Conservation (phyloP, 2,329 filamentous ascomycete species). For the Penicillium sp. region DNA sequence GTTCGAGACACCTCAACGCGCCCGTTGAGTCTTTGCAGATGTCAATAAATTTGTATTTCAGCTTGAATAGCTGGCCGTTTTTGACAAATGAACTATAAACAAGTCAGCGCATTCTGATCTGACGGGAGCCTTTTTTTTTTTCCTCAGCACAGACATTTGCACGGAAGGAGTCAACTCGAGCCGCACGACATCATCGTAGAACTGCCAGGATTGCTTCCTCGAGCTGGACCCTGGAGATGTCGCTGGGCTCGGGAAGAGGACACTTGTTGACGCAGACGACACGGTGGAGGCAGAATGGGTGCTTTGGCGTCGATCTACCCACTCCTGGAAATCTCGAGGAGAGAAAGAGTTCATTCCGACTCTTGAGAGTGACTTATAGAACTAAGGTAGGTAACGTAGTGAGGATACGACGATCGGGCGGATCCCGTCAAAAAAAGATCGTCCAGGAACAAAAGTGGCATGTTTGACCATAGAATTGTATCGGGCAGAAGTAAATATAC, state of each 20-base stretch:
- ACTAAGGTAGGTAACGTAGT: not conserved
- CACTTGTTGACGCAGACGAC: conserved; percentile 35
- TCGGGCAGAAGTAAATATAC: not conserved
- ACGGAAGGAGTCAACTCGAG: conserved; percentile 33
- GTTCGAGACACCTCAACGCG: conserved; percentile 37
- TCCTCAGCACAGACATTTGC: conserved; percentile 33
- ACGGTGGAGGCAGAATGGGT: conserved; percentile 31
- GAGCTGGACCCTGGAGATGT: conserved; percentile 30
- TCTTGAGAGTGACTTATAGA: not conserved
- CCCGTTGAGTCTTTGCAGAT: conserved; percentile 42
- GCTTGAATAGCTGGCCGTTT: conserved; percentile 40
- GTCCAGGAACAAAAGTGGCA: conserved; percentile 9
- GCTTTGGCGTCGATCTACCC: conserved; percentile 32
- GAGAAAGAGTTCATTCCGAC: conserved; percentile 20
- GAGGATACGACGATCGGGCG: conserved; percentile 5
- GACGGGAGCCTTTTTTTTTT: not conserved
- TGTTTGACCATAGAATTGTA: conserved; percentile 1
- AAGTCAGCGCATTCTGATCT: not conserved
- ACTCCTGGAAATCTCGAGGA: conserved; percentile 30
- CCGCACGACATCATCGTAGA: conserved; percentile 34
- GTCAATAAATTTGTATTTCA: conserved; percentile 42
- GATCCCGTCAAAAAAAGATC: conserved; percentile 8
- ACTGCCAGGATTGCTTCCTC: conserved; percentile 32
- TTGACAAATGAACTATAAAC: conserved; percentile 40
- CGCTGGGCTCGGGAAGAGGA: conserved; percentile 32